Conservation (phyloP, 2,329 filamentous ascomycete genomes). For the Aspergillus quadricinctus region DNA sequence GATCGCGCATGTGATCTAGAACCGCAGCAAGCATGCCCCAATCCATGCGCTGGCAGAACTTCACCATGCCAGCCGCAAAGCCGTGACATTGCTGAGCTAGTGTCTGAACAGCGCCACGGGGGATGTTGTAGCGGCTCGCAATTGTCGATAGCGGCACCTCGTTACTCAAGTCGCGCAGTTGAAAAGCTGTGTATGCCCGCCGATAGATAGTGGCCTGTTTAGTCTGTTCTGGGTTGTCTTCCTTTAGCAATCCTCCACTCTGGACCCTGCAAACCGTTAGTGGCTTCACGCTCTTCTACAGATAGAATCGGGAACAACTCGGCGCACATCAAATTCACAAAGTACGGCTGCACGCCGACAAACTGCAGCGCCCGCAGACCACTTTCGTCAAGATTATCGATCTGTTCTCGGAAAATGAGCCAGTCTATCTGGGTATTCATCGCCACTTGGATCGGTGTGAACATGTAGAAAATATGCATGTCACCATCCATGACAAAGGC, state of each 20-base stretch:
- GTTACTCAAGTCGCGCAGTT: conserved; percentile 74
- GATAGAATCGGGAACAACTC: neutral
- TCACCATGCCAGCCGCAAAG: conserved; percentile 74
- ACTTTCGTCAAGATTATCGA: conserved; percentile 67
- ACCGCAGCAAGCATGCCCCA: conserved; percentile 70
- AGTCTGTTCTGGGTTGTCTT: conserved; percentile 58
- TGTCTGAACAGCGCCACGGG: conserved; percentile 66
- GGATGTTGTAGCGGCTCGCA: conserved; percentile 65
- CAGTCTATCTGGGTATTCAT: conserved; percentile 58
- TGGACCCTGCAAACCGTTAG: conserved; percentile 52
- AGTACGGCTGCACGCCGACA: conserved; percentile 63
- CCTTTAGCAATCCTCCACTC: conserved; percentile 58
- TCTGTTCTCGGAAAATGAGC: conserved; percentile 66
- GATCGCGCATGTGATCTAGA: conserved; percentile 70
- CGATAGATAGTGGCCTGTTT: conserved; percentile 61
- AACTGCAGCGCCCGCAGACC: conserved; percentile 64
- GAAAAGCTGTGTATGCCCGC: conserved; percentile 70
- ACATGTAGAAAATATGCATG: conserved; percentile 73
- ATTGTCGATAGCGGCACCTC: conserved; percentile 68
- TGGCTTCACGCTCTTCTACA: neutral
- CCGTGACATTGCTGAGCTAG: conserved; percentile 71
- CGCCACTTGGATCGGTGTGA: conserved; percentile 63
- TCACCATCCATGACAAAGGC: conserved; percentile 78
- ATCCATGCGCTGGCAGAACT: conserved; percentile 72
- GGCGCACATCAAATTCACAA: conserved; percentile 62